Conservation (phyloP, 305 asterid genomes). For the Solanum hybrid region DNA sequence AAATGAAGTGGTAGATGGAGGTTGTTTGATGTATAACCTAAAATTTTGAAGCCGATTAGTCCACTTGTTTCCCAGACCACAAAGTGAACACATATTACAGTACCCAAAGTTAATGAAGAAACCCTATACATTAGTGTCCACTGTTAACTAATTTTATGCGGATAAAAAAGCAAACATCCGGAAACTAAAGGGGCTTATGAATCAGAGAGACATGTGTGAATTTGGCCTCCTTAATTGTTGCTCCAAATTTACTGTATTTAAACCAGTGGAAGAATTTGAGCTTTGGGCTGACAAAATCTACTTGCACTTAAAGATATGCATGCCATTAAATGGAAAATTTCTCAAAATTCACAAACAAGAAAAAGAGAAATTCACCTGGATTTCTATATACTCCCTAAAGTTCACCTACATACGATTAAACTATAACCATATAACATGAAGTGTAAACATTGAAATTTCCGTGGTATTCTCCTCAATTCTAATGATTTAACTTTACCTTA, state of each 20-base stretch:
- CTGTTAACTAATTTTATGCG: not conserved
- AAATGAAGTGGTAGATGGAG: constrained; percentile 37
- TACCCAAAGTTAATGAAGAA: not conserved
- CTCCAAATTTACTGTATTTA: not conserved
- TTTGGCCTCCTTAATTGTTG: not conserved
- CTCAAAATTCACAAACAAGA: not conserved
- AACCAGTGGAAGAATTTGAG: not conserved
- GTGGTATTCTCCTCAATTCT: not conserved
- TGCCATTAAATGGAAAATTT: not conserved
- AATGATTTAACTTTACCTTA: not conserved
- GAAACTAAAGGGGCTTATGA: not conserved
- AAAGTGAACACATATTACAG: not conserved
- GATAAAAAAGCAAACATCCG: not conserved
- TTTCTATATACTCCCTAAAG: not conserved
- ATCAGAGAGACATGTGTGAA: not conserved
- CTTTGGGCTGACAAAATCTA: not conserved
- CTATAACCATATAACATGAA: not conserved
- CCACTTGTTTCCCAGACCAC: not conserved
- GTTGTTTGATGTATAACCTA: constrained; percentile 85
- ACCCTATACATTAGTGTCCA: not conserved
- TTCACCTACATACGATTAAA: not conserved
- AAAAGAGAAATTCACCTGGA: not conserved
- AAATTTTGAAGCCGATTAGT: constrained; percentile 13
- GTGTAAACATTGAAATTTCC: not conserved
- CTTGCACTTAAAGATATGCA: not conserved